Evolutionary conservation across 176 grass and related monocot species (phyloP), one percentile per base, ranked within the genome.

Genomic region (Lolium multiflorum): DNA sequence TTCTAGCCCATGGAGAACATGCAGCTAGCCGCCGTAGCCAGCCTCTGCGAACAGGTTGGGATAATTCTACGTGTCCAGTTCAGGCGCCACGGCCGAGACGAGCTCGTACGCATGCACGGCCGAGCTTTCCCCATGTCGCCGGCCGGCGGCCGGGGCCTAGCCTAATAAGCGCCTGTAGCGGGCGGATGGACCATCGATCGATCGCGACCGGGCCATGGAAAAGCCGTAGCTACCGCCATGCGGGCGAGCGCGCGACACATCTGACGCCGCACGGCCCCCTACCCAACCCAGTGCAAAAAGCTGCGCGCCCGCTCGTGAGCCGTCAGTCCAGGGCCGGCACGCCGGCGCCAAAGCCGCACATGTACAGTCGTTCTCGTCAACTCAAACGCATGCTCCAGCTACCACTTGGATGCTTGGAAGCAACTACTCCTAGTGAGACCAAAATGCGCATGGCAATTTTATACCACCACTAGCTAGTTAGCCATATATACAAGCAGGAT

Each of bases 311-410:
- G 70, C 3, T 57, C 68, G 76, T 74, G 55, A 39, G 55, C 63
- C 63, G 63, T 66, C 25, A 16, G 63, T n/a, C 25, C 16, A 13
- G 41, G 58, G 46, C 48, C 58, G 78, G 85, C 79, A 74, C 78
- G 85, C 79, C 68, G 13, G 74, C 78, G 86, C 79, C 68, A n/a
- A 76, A 87, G 69, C 85, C 44, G 16, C 74, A 25, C 15, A 56
- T 9, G 0, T 15, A 52, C 71, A 74, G 44, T 74, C 1, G 61
- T 58, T 55, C 15, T 41, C 48, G 63, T 79, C 84, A 79, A 44
- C 75, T 86, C 75, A 58, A 66, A 49, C 38, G 46, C 72, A 49
- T 25, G n/a, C 71, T 37, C 84, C 50, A 17, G 58, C 38, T 72
- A 71, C 38, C 28, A 77, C 49, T 9, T 48, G 7, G 20, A 18